phyloP scores from a whole-genome alignment of 1,139 yeast genomes.

The Kazachstania sp. region DNA sequence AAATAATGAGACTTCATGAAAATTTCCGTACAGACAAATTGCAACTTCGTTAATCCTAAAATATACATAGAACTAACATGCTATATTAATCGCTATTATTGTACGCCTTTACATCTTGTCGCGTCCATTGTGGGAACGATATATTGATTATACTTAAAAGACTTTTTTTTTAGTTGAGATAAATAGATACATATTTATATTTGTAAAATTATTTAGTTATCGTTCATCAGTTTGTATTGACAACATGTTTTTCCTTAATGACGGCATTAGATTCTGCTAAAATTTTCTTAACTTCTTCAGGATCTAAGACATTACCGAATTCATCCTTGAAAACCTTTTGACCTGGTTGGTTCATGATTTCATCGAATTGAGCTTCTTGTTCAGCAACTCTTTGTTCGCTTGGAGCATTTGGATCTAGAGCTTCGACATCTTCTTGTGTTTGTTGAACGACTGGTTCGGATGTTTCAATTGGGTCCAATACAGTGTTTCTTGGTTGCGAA shows the following conservation, averaged over 20 bases:
- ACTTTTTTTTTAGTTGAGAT: no score
- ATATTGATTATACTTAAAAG: no score
- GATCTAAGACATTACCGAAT: slow-evolving; percentile 48
- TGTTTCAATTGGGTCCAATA: neutral
- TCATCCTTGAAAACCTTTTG: slow-evolving; percentile 66
- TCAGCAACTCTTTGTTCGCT: slow-evolving; percentile 12
- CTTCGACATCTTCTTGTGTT: slow-evolving; percentile 1
- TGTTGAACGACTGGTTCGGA: slow-evolving; percentile 21
- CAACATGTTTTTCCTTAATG: slow-evolving; percentile 5
- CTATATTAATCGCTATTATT: no score
- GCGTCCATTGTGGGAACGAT: no score
- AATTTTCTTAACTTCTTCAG: slow-evolving; percentile 53
- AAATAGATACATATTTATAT: neutral
- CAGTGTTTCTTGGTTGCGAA: slow-evolving; percentile 3
- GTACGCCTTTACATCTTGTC: no score
- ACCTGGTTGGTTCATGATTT: slow-evolving; percentile 72
- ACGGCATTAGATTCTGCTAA: slow-evolving; percentile 26
- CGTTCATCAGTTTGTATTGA: slow-evolving; percentile 1
- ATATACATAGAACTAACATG: no score
- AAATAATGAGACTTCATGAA: no score
- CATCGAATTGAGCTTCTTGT: slow-evolving; percentile 44
- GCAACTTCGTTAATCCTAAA: no score
- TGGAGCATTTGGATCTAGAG: neutral
- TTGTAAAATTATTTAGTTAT: neutral
- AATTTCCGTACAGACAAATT: no score